Conservation (phyloP, 2,329 filamentous ascomycete genomes). For the Tolypocladium cylindrosporum region DNA sequence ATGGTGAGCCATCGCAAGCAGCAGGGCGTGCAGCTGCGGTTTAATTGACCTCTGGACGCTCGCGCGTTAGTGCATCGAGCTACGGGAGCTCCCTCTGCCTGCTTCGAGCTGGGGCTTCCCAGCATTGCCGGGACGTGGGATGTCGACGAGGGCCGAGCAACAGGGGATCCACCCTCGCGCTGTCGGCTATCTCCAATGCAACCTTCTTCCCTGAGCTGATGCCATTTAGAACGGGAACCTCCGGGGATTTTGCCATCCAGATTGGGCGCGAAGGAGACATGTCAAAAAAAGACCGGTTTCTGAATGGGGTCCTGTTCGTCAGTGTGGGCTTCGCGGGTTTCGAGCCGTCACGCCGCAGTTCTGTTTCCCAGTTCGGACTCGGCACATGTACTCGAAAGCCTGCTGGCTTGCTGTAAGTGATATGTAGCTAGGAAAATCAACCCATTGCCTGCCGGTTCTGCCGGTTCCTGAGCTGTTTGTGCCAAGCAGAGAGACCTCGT, state of each 20-base stretch:
- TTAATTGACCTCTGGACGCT: neutral
- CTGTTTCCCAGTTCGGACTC: neutral
- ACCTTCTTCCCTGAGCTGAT: neutral
- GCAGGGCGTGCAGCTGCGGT: neutral
- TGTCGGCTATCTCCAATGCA: neutral
- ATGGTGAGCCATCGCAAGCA: neutral
- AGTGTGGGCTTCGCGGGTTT: neutral
- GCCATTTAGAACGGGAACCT: neutral
- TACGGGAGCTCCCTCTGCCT: neutral
- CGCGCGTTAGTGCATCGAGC: neutral
- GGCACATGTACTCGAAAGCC: neutral
- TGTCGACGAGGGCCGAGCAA: neutral
- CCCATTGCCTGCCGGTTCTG: too few relatives aligned
- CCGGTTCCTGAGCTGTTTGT: neutral
- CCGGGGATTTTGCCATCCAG: neutral
- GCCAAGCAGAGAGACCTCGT: neutral
- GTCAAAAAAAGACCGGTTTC: neutral
- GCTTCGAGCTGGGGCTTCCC: neutral
- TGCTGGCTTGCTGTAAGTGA: neutral
- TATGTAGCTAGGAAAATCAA: neutral
- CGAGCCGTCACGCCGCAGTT: neutral
- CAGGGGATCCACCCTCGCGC: neutral
- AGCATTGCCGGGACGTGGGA: neutral
- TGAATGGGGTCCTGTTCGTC: neutral
- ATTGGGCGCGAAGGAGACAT: neutral